Conservation (phyloP, 257 asterid species). For the Solanum peruvianum region DNA sequence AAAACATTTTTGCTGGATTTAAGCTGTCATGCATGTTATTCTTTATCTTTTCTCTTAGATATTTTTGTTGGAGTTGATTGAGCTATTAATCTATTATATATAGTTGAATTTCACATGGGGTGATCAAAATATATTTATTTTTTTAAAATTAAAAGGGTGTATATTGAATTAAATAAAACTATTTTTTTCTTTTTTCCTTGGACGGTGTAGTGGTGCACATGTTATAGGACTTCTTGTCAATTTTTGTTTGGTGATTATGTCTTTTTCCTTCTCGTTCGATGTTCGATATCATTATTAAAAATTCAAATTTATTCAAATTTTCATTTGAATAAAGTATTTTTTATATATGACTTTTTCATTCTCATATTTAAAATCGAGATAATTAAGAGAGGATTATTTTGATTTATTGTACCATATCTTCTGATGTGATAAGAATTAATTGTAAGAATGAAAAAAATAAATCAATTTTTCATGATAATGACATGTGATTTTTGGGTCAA, state of each 20-base stretch:
- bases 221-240: neutral
- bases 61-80: neutral
- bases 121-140: too few relatives aligned
- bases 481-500: neutral
- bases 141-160: neutral
- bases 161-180: neutral
- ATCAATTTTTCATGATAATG: neutral
- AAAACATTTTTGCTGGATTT: neutral
- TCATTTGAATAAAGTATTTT: accelerated
- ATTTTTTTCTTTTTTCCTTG: neutral
- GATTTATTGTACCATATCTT: neutral
- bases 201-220: neutral
- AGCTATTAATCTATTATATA: neutral
- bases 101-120: neutral
- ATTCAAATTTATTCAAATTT: accelerated
- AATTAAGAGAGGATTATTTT: neutral
- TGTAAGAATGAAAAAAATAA: neutral
- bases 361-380: accelerated
- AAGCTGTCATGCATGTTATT: neutral
- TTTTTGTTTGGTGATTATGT: neutral
- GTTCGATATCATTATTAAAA: neutral
- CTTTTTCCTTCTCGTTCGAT: neutral
- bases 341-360: accelerated
- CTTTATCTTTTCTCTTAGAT: neutral
- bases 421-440: neutral